These are phyloP conservation scores for Geum urbanum DNA, from an alignment of 306 rosid genomes.

Conservation along the genomic window DNA sequence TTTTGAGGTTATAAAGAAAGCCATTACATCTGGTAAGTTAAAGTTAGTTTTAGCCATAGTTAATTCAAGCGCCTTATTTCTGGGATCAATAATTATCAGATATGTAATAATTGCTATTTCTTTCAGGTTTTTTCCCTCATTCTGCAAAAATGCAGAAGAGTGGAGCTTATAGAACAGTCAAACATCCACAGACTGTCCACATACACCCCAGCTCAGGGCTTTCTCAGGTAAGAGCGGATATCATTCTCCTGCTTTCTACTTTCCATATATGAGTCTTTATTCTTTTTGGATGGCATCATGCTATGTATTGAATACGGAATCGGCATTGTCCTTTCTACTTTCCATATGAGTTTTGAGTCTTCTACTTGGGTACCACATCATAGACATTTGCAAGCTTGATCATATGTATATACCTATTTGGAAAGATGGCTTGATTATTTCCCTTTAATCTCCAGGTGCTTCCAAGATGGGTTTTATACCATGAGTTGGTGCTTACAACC, in stretches of 20 bases:
- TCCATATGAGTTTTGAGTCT: too few species aligned
- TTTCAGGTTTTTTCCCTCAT: constrained; percentile 82
- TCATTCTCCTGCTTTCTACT: neutral
- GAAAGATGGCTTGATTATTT: neutral
- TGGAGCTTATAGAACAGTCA: constrained; percentile 76
- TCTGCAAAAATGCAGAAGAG: constrained; percentile 73
- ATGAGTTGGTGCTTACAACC: constrained; percentile 87
- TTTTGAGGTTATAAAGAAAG: constrained; percentile 71
- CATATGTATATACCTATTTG: neutral
- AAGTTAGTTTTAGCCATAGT: neutral
- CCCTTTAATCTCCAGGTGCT: constrained; percentile 43
- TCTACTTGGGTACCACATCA: neutral
- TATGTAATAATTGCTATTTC: constrained; percentile 5
- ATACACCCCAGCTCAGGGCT: constrained; percentile 96
- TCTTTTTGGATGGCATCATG: neutral
- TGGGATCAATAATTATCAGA: constrained; percentile 7
- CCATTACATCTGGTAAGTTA: constrained; percentile 77
- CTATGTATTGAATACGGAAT: neutral
- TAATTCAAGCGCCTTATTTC: neutral
- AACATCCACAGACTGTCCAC: constrained; percentile 81
- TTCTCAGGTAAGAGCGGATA: constrained; percentile 49
- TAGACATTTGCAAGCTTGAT: neutral
- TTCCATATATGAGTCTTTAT: neutral
- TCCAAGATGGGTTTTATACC: constrained; percentile 90
- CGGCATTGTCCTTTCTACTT: too few species aligned